Evolutionary conservation across 1,284 basidiomycete genomes (phyloP), one percentile per base, ranked within the genome.

Genomic region (Lentinula novae-zelandiae): DNA sequence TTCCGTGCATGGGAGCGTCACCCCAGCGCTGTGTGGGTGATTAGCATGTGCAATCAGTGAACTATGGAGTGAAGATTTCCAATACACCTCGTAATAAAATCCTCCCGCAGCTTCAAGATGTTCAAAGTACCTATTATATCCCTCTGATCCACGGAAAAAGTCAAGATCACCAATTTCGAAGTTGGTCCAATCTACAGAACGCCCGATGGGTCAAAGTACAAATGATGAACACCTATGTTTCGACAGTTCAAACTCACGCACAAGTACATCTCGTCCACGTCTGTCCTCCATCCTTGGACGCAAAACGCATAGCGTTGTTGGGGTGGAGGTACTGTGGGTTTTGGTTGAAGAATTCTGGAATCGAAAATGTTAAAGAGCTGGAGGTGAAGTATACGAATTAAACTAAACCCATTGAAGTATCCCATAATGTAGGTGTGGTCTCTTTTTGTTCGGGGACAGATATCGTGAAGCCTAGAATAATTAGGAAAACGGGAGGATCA

Each of bases 121-220:
- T 27, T 90, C 81, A 67, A 95, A 96, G 76, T 87, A 95, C 58
- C 84, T 82, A 63, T 76, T 79, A 72, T 96, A 96, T 2, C 87
- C 84, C 64, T 92, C 82, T 34, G 58, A 52, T 5, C 81, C 76
- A 56, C 93, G 79, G 87, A 90, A 93, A 70, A 95, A 93, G 66
- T 89, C 82, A 79, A 89, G 82, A 69, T 88, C 81, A 5, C 87
- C 92, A 57, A 96, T 93, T 72, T 95, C 93, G 67, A 93, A 93
- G 72, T 92, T 93, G 67, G 83, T 87, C 89, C 90, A 92, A 72
- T 85, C 88, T 90, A 31, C 17, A 40, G 49, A 17, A 22, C 4
- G 48, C 12, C 17, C 17, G 17, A 17, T 17, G 17, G 17, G 17
- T 17, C 38, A 17, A 12, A 22, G 7, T 44, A 31, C 51, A 34